phyloP scores from a whole-genome alignment of 1,284 basidiomycete genomes.

The Mixia osmundae region DNA sequence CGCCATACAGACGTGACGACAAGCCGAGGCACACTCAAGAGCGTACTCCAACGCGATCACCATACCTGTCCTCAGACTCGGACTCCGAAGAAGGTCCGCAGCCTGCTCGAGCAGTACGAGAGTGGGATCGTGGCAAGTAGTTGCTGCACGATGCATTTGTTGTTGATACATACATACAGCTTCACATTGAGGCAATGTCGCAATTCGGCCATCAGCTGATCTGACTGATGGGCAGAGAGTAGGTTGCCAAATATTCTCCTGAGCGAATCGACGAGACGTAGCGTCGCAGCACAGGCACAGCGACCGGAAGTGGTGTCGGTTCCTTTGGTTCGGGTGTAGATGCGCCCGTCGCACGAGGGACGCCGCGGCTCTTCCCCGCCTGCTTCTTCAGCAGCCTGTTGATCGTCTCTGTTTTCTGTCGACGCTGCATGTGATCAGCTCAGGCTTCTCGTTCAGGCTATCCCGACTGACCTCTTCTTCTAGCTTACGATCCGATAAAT shows the following conservation, averaged over 20 bases:
- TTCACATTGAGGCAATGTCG: too few relatives aligned
- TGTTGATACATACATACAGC: too few relatives aligned
- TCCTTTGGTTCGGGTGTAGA: not conserved
- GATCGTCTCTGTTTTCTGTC: slow-evolving; percentile 3
- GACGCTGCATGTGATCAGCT: not conserved
- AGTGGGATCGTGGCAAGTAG: too few relatives aligned
- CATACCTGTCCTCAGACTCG: too few relatives aligned
- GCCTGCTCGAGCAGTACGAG: too few relatives aligned
- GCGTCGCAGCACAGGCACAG: not conserved
- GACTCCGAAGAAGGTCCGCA: too few relatives aligned
- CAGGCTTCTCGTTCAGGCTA: too few relatives aligned
- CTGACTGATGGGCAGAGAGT: not conserved
- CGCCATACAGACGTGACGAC: too few relatives aligned
- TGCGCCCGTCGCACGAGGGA: not conserved
- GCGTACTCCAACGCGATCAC: too few relatives aligned
- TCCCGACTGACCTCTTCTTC: not conserved
- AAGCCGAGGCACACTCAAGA: too few relatives aligned
- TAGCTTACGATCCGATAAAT: not conserved
- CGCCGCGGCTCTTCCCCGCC: not conserved
- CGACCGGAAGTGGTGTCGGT: not conserved
- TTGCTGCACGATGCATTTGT: too few relatives aligned
- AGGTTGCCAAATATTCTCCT: not conserved
- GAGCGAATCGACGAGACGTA: not conserved
- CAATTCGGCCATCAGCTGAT: too few relatives aligned
- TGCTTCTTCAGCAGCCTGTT: slow-evolving; percentile 2